phyloP scores from a whole-genome alignment of 768 basidiomycete genomes.

The Trametes villosa region DNA sequence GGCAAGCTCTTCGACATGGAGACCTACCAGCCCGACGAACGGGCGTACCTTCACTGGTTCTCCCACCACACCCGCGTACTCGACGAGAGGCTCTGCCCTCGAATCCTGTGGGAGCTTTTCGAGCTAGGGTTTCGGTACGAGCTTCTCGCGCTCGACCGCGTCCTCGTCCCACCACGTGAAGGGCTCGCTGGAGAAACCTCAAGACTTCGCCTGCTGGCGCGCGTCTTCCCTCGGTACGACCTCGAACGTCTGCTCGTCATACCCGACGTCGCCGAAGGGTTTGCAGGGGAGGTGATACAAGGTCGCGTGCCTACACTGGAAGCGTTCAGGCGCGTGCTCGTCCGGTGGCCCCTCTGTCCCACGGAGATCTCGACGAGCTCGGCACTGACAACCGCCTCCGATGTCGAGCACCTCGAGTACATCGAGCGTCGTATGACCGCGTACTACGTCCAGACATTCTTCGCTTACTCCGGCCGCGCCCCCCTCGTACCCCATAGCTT shows the following conservation, averaged over 20 bases:
- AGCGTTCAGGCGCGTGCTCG: neutral
- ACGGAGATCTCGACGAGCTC: neutral
- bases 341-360: neutral
- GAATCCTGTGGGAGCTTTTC: conserved; percentile 2
- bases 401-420: neutral
- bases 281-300: neutral
- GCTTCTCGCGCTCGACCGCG: neutral
- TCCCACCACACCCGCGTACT: neutral
- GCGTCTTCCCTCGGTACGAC: no score
- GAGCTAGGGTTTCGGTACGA: conserved; percentile 6
- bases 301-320: neutral
- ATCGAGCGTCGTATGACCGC: neutral
- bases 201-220: no score
- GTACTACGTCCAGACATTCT: neutral
- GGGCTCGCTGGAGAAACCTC: no score
- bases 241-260: no score
- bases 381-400: neutral
- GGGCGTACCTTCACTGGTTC: neutral
- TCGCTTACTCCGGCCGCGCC: neutral
- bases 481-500: neutral
- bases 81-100: neutral
- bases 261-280: no score
- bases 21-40: neutral
- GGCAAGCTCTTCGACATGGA: neutral
- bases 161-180: neutral